Conservation (phyloP, 2,329 filamentous ascomycete species). For the Elsinoe arachidis region DNA sequence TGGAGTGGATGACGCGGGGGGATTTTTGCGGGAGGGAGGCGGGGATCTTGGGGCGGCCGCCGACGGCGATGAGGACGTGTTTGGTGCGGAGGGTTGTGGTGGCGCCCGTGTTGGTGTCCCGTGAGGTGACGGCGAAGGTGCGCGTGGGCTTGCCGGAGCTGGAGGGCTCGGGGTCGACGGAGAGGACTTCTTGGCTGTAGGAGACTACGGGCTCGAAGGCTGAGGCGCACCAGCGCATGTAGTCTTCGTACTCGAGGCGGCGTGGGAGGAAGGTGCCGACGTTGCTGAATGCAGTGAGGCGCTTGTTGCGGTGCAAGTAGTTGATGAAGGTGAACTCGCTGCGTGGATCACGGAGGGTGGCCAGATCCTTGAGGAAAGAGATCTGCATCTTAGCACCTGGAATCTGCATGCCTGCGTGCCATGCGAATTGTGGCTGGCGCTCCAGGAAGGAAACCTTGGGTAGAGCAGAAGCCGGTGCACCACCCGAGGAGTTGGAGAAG, state of each 20-base stretch:
- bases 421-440: conserved; percentile 72
- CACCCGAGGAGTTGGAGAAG: conserved; percentile 38
- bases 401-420: conserved; percentile 93
- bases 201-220: conserved; percentile 65
- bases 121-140: conserved; percentile 59
- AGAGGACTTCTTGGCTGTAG: conserved; percentile 70
- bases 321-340: conserved; percentile 94
- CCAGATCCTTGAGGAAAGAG: conserved; percentile 92
- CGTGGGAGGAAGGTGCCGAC: conserved; percentile 79
- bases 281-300: conserved; percentile 88
- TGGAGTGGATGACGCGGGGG: conserved; percentile 76
- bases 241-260: conserved; percentile 86
- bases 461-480: conserved; percentile 23
- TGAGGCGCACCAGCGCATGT: conserved; percentile 82
- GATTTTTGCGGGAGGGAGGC: conserved; percentile 59
- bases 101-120: conserved; percentile 50
- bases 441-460: conserved; percentile 83
- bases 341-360: conserved; percentile 75
- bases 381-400: conserved; percentile 96
- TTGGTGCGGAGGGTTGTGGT: conserved; percentile 48
- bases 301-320: conserved; percentile 72
- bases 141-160: conserved; percentile 46
- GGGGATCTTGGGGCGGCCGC: conserved; percentile 63
- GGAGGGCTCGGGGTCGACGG: conserved; percentile 47
- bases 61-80: conserved; percentile 63